phyloP scores from a whole-genome alignment of 2,329 filamentous ascomycete genomes.

The Calonectria henricotiae region DNA sequence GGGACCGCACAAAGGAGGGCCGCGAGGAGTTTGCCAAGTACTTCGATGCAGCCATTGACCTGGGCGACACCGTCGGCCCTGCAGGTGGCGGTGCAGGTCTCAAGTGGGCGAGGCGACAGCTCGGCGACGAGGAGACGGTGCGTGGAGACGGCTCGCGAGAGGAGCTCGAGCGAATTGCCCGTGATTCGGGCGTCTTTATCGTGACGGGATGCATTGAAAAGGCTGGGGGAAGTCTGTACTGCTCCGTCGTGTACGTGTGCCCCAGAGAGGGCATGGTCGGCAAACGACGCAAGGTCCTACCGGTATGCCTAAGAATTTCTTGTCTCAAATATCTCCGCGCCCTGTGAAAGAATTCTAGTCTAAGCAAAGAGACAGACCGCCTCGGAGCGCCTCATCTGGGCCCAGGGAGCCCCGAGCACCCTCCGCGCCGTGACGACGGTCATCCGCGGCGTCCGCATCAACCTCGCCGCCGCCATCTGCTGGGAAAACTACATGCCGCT shows the following conservation, averaged over 20 bases:
- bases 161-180: conserved; percentile 82
- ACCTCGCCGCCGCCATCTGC: conserved; percentile 90
- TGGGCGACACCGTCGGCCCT: conserved; percentile 81
- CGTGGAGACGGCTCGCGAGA: conserved; percentile 80
- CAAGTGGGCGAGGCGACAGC: conserved; percentile 78
- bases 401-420: conserved; percentile 85
- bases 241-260: conserved; percentile 86
- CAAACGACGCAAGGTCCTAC: conserved; percentile 94
- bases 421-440: conserved; percentile 84
- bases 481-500: conserved; percentile 99
- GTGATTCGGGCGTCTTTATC: conserved; percentile 85
- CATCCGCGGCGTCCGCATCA: conserved; percentile 85
- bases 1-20: conserved; percentile 77
- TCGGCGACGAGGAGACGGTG: conserved; percentile 59
- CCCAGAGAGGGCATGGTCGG: conserved; percentile 81
- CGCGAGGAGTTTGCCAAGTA: conserved; percentile 88
- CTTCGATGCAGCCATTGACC: conserved; percentile 84
- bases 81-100: conserved; percentile 77
- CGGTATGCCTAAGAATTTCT: conserved; percentile 67
- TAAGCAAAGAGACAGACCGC: conserved; percentile 71
- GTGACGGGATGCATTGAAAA: conserved; percentile 86
- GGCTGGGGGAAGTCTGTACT: conserved; percentile 88
- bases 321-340: not conserved
- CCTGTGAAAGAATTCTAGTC: not conserved
- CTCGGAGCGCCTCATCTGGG: conserved; percentile 89